phyloP scores from a whole-genome alignment of 73 alveolate species.

The Paramecium sonneborni region DNA sequence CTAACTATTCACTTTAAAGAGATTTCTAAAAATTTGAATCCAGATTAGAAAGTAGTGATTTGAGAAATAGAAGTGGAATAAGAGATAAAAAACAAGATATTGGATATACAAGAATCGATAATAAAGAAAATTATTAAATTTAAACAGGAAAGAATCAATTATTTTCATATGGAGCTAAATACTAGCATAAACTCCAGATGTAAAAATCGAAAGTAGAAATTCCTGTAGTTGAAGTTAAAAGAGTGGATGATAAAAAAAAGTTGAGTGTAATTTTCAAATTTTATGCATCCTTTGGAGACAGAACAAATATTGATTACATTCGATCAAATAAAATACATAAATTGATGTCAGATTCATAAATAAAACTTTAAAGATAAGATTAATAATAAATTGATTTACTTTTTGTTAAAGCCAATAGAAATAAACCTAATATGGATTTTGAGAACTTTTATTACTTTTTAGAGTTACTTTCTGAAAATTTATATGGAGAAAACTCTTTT shows the following conservation, averaged over 20 bases:
- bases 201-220: neutral
- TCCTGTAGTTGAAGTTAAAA: neutral
- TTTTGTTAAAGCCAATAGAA: constrained; percentile 54
- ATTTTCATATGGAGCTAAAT: neutral
- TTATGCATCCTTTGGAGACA: constrained; percentile 67
- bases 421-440: constrained; percentile 64
- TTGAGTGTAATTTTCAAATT: constrained; percentile 56
- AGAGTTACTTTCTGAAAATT: constrained; percentile 31
- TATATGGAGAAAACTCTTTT: constrained; percentile 20
- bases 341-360: constrained; percentile 53
- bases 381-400: constrained; percentile 31
- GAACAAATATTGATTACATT: constrained; percentile 55
- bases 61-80: neutral
- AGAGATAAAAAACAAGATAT: neutral
- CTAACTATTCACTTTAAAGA: neutral
- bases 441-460: constrained; percentile 40
- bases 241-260: constrained; percentile 46
- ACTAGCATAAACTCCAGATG: neutral
- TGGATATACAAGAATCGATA: neutral
- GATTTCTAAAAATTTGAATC: neutral
- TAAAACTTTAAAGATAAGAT: neutral
- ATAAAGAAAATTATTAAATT: neutral
- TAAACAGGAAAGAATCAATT: neutral
- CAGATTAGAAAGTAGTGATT: neutral
- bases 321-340: constrained; percentile 56